Conservation (phyloP, 306 rosid genomes). For the Ziziphus jujuba region DNA sequence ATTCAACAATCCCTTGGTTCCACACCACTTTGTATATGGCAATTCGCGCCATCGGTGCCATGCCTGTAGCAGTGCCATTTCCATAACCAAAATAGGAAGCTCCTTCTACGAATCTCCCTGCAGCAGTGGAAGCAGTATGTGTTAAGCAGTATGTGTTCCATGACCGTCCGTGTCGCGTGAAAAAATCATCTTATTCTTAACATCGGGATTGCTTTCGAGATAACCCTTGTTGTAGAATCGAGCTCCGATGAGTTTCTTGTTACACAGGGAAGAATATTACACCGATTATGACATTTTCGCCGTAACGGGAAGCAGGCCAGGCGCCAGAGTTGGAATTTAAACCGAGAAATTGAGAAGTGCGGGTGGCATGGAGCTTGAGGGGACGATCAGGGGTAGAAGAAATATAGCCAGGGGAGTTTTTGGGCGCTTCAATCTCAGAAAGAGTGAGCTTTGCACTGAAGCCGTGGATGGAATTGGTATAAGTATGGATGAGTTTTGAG, state of each 20-base stretch:
- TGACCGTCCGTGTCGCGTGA: conserved; percentile 13
- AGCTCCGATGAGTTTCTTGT: conserved; percentile 35
- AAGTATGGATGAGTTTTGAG: conserved; percentile 19
- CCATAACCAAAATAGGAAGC: conserved; percentile 33
- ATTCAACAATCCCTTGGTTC: neutral
- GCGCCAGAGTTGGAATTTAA: conserved; percentile 16
- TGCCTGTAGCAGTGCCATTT: conserved; percentile 8
- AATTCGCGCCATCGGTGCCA: conserved; percentile 1
- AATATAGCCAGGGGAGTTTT: conserved; percentile 8
- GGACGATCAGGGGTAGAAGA: conserved; percentile 1
- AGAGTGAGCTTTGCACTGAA: conserved; percentile 24
- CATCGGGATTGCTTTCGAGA: neutral
- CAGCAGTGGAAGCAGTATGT: conserved; percentile 21
- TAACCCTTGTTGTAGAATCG: conserved; percentile 25
- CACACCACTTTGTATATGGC: conserved; percentile 21
- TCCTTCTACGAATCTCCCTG: conserved; percentile 7
- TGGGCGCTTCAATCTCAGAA: conserved; percentile 15
- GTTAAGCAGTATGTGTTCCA: conserved; percentile 29
- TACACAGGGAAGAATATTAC: conserved; percentile 24
- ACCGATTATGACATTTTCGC: conserved; percentile 17
- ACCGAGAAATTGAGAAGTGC: conserved; percentile 9
- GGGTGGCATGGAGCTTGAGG: conserved; percentile 23
- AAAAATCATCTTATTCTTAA: conserved; percentile 7
- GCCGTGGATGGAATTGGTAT: conserved; percentile 23
- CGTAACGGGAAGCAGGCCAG: conserved; percentile 20